Evolutionary conservation across 2,329 filamentous ascomycete genomes (phyloP).

Genomic region (Phialophora expanda): DNA sequence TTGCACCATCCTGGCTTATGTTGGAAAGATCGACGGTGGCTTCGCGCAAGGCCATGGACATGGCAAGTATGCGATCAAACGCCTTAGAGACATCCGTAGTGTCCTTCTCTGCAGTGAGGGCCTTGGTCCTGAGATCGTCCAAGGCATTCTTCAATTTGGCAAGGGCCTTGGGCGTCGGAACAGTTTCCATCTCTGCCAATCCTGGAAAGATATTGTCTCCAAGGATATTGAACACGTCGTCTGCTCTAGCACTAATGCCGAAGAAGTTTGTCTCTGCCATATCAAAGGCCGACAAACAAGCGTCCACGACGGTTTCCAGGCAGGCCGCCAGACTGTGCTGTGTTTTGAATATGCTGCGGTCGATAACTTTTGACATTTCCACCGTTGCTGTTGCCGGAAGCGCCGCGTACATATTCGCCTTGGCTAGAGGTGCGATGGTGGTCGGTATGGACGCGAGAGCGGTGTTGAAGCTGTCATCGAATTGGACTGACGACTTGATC

Average conservation of each 20-base stretch:
- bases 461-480: slow-evolving; percentile 3
- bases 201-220: background rate
- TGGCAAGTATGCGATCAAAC: background rate
- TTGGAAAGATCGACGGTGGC: slow-evolving; percentile 2
- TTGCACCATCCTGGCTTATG: slow-evolving; percentile 2
- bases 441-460: background rate
- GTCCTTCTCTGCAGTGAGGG: background rate
- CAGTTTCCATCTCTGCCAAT: background rate
- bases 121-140: slow-evolving; percentile 3
- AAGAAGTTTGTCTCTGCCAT: slow-evolving; percentile 2
- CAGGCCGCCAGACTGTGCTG: background rate
- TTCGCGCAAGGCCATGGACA: slow-evolving; percentile 5
- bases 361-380: background rate
- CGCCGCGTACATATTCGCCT: slow-evolving; percentile 2
- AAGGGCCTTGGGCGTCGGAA: background rate
- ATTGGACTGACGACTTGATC: background rate
- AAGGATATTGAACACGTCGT: background rate
- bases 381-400: background rate
- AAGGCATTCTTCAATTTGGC: background rate
- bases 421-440: background rate
- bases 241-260: background rate
- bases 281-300: background rate
- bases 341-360: background rate
- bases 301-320: background rate
- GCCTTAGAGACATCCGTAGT: background rate